These are phyloP conservation scores for Agaricus blazei DNA, from an alignment of 768 basidiomycete genomes.

Conservation along the genomic window DNA sequence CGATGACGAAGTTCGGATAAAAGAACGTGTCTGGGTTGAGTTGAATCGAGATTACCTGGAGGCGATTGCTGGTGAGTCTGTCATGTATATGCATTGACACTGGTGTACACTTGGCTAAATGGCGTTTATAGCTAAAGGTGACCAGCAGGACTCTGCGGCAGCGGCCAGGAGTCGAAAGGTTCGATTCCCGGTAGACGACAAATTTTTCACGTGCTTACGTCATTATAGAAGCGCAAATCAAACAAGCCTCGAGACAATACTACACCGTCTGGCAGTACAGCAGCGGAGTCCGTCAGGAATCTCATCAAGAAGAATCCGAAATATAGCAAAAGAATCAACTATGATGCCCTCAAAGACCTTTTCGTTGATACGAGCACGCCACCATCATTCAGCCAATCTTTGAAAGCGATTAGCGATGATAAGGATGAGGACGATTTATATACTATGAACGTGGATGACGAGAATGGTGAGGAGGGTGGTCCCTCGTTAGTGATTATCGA, in stretches of 20 bases:
- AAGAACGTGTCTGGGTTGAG: slow-evolving; percentile 92
- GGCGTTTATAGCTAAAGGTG: slow-evolving; percentile 60
- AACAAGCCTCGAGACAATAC: slow-evolving; percentile 68
- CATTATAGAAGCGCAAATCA: slow-evolving; percentile 61
- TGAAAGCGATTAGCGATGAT: slow-evolving; percentile 25
- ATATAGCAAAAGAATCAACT: slow-evolving; percentile 93
- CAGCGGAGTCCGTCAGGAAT: slow-evolving; percentile 72
- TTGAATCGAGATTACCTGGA: slow-evolving; percentile 89
- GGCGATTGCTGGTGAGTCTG: slow-evolving; percentile 69
- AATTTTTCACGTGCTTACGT: slow-evolving; percentile 20
- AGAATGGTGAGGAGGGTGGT: slow-evolving; percentile 30
- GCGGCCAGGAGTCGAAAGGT: slow-evolving; percentile 72
- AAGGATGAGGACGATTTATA: slow-evolving; percentile 40
- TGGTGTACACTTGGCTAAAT: slow-evolving; percentile 36
- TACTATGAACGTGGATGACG: slow-evolving; percentile 34
- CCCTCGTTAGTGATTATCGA: slow-evolving; percentile 38
- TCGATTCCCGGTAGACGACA: slow-evolving; percentile 42
- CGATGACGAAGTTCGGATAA: slow-evolving; percentile 78
- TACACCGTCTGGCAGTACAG: slow-evolving; percentile 62
- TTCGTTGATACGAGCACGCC: slow-evolving; percentile 47
- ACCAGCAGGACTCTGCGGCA: slow-evolving; percentile 38
- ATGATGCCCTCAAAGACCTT: slow-evolving; percentile 79
- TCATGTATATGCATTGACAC: neutral
- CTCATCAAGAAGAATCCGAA: slow-evolving; percentile 81
- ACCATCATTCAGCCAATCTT: slow-evolving; percentile 10